Percentiles rank a stretch among this genome's conserved stretches.
phyloP scores from a whole-genome alignment of 2,329 filamentous ascomycete species.

The Alternaria tenuissima region DNA sequence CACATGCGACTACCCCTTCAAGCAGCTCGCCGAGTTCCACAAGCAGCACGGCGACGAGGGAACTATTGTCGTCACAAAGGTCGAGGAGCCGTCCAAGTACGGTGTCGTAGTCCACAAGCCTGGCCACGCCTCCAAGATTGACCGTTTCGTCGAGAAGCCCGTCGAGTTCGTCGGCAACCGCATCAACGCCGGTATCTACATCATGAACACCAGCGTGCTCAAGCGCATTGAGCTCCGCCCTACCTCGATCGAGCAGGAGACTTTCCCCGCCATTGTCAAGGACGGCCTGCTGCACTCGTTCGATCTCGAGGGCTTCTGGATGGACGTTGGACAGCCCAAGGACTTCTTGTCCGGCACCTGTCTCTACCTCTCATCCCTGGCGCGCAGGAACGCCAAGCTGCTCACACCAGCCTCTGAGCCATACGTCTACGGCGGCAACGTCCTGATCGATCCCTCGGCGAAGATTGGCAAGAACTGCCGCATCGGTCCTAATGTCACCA shows the following conservation, averaged over 20 bases:
- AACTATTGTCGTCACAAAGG: slow-evolving; percentile 98
- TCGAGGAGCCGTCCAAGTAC: slow-evolving; percentile 98
- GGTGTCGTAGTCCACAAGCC: slow-evolving; percentile 98
- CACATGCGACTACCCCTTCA: slow-evolving; percentile 97
- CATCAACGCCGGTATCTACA: slow-evolving; percentile 98
- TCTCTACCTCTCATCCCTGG: slow-evolving; percentile 90
- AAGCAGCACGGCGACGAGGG: slow-evolving; percentile 92
- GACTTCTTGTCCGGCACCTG: slow-evolving; percentile 97
- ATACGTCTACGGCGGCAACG: slow-evolving; percentile 91
- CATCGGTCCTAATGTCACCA: slow-evolving; percentile 96
- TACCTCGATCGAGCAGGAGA: slow-evolving; percentile 98
- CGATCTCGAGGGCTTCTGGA: slow-evolving; percentile 98
- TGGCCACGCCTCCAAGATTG: slow-evolving; percentile 87
- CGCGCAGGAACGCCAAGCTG: slow-evolving; percentile 87
- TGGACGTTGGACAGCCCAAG: slow-evolving; percentile 98
- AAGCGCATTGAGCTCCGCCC: slow-evolving; percentile 93
- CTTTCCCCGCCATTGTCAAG: slow-evolving; percentile 90
- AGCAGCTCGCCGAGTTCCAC: slow-evolving; percentile 90
- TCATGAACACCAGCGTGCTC: slow-evolving; percentile 91
- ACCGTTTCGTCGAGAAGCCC: slow-evolving; percentile 99
- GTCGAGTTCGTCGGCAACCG: slow-evolving; percentile 98
- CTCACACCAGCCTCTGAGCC: slow-evolving; percentile 77
- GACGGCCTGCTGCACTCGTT: slow-evolving; percentile 95
- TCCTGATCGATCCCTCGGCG: slow-evolving; percentile 90
- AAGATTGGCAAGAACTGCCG: slow-evolving; percentile 99